These are phyloP conservation scores for Penicillium cosmopolitanum DNA, from an alignment of 495 filamentous ascomycete species.

Conservation along the genomic window DNA sequence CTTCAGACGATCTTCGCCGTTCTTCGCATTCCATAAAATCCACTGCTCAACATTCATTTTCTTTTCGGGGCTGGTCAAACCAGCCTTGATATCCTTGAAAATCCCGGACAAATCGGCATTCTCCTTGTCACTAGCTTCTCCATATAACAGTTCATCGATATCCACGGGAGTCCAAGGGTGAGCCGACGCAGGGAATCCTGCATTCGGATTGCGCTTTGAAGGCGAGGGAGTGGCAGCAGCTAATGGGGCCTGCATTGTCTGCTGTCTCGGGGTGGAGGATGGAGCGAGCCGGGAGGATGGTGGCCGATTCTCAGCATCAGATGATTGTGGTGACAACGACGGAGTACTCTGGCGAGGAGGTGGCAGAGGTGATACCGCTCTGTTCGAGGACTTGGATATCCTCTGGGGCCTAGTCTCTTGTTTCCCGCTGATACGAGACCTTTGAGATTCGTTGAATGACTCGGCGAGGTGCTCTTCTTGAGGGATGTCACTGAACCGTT, in stretches of 20 bases:
- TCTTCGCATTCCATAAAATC: slow-evolving; percentile 78
- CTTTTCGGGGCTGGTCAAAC: slow-evolving; percentile 78
- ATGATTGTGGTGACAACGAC: slow-evolving; percentile 71
- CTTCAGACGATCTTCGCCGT: slow-evolving; percentile 77
- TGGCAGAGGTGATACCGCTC: slow-evolving; percentile 39
- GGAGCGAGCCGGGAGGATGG: slow-evolving; percentile 61
- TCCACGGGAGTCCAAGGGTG: slow-evolving; percentile 76
- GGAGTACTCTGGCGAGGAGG: slow-evolving; percentile 44
- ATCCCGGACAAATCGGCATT: slow-evolving; percentile 53
- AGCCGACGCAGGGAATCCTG: slow-evolving; percentile 57
- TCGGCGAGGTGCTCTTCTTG: slow-evolving; percentile 44
- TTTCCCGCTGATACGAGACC: slow-evolving; percentile 16
- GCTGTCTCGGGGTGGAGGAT: slow-evolving; percentile 46
- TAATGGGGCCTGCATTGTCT: slow-evolving; percentile 49
- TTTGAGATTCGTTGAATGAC: slow-evolving; percentile 31
- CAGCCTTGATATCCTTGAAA: slow-evolving; percentile 52
- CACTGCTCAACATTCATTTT: slow-evolving; percentile 92
- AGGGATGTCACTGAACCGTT: slow-evolving; percentile 51
- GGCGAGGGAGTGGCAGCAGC: slow-evolving; percentile 66
- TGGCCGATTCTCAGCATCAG: slow-evolving; percentile 79
- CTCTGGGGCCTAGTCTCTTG: slow-evolving; percentile 10
- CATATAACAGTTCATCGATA: slow-evolving; percentile 61
- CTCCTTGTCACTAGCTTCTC: slow-evolving; percentile 54
- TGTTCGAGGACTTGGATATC: slow-evolving; percentile 17
- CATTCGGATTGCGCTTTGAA: slow-evolving; percentile 62